phyloP scores from a whole-genome alignment of 2,329 filamentous ascomycete species.

The Sporothrix protearum region DNA sequence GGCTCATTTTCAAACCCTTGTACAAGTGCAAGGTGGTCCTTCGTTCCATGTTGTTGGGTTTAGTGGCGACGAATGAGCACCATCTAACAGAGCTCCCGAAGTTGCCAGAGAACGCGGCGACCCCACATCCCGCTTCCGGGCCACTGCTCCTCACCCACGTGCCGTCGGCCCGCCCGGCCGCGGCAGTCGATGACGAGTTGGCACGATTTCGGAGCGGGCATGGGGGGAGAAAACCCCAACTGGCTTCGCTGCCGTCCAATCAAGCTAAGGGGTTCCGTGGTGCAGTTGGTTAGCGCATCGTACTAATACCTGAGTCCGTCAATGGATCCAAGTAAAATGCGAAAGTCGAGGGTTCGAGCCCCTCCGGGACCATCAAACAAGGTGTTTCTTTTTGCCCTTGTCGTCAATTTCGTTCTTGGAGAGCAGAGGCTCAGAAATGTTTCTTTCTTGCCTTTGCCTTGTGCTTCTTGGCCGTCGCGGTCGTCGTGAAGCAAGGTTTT shows the following conservation, averaged over 20 bases:
- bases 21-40: background rate
- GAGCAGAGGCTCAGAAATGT: too few relatives aligned
- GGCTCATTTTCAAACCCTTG: background rate
- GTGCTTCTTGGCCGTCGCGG: background rate
- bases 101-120: background rate
- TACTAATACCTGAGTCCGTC: slow-evolving; percentile 8
- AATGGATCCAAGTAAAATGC: background rate
- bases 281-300: slow-evolving; percentile 22
- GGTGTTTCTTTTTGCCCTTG: background rate
- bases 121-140: background rate
- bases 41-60: background rate
- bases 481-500: background rate
- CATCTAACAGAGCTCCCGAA: background rate
- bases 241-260: slow-evolving; percentile 3
- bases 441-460: background rate
- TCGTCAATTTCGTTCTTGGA: background rate
- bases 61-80: background rate
- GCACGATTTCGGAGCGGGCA: background rate
- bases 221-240: background rate
- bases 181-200: background rate
- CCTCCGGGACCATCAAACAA: slow-evolving; percentile 18
- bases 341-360: slow-evolving; percentile 21
- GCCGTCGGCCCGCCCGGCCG: background rate
- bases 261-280: slow-evolving; percentile 8
- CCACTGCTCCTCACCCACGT: background rate